These are phyloP conservation scores for Glycine latifolia DNA, from an alignment of 306 rosid species.

Conservation along the genomic window DNA sequence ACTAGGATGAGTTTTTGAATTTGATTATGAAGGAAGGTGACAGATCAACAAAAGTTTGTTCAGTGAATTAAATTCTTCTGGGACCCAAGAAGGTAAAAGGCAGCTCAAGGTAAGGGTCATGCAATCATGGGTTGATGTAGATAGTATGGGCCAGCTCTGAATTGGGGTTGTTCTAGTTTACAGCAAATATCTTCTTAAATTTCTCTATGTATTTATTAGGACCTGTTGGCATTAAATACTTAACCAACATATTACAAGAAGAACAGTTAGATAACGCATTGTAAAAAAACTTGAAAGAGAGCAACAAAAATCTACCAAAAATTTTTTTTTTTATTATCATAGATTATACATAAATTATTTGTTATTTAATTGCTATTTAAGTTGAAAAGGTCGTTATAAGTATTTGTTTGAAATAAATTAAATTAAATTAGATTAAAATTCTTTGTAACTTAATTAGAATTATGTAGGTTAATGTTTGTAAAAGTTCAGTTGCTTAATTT, in stretches of 20 bases:
- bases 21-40: constrained; percentile 15
- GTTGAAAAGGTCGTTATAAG: too few species aligned
- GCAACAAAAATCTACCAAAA: too few species aligned
- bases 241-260: background rate
- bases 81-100: constrained; percentile 20
- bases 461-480: too few species aligned
- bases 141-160: constrained; percentile 26
- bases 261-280: background rate
- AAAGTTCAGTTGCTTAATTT: too few species aligned
- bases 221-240: constrained; percentile 44
- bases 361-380: too few species aligned
- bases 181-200: constrained; percentile 24
- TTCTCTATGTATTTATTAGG: constrained; percentile 36
- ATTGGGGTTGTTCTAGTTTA: background rate
- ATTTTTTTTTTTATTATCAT: too few species aligned
- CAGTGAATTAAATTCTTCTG: constrained; percentile 18
- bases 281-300: too few species aligned
- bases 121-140: background rate
- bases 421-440: too few species aligned
- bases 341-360: too few species aligned
- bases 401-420: too few species aligned
- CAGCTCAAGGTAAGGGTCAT: background rate
- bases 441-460: too few species aligned
- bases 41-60: background rate
- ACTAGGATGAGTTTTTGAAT: too few species aligned